phyloP scores from a whole-genome alignment of 371 early-diverging fungal genomes.

The Mortierella sp. region DNA sequence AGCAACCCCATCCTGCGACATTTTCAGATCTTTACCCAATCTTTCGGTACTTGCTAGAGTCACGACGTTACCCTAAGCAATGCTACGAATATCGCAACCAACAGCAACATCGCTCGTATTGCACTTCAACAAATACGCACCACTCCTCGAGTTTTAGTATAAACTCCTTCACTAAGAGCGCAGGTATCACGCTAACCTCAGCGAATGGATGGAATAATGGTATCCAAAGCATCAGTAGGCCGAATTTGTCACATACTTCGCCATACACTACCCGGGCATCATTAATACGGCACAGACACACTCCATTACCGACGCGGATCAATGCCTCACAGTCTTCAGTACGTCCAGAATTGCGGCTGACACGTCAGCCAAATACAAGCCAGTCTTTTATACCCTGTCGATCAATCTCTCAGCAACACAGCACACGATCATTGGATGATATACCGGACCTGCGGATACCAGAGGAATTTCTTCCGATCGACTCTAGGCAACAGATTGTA shows the following conservation, averaged over 20 bases:
- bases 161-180: neutral
- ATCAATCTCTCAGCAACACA: constrained; percentile 31
- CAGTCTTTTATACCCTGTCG: constrained; percentile 29
- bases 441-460: constrained; percentile 34
- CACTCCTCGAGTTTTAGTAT: neutral
- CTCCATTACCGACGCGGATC: neutral
- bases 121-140: neutral
- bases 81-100: constrained; percentile 1
- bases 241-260: neutral
- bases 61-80: constrained; percentile 2
- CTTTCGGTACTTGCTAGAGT: constrained; percentile 32
- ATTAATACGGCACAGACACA: neutral
- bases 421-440: constrained; percentile 25
- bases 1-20: constrained; percentile 11
- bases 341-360: neutral
- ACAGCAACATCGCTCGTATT: neutral
- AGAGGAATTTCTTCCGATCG: constrained; percentile 31
- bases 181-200: neutral
- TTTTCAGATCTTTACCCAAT: constrained; percentile 40
- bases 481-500: constrained; percentile 4
- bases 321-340: neutral
- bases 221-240: neutral
- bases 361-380: neutral
- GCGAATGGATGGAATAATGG: neutral
- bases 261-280: neutral